Evolutionary conservation across 1,284 basidiomycete genomes (phyloP), one percentile per base, ranked within the genome.

Genomic region (Leucoagaricus sp.): DNA sequence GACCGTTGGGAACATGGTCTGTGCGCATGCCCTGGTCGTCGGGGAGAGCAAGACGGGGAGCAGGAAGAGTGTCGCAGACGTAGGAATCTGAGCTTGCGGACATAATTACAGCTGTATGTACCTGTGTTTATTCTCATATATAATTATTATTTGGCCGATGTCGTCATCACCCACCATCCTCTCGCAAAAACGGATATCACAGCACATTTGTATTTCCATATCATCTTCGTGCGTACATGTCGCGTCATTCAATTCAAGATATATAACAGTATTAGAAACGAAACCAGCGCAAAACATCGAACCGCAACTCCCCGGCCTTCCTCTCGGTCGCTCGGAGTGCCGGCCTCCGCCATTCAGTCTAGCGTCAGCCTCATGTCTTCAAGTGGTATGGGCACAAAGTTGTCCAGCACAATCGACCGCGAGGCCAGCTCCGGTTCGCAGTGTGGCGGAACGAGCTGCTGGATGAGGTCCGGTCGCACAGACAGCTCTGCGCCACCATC

Each of bases 381-480:
- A 75, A 93, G 77, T 72, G 93, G 94, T 89, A 96, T 95, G 73
- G 93, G 93, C 72, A 88, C 88, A 80, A 98, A 98, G 67, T 85
- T 86, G 72, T 97, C 88, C 69, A 99, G 76, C 72, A 91, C 86
- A 75, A 99, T 94, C 51, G 87, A 88, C 71, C 91, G 87, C 64
- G 85, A 87, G 72, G 83, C 84, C 71, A 99, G 85, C 80, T 94
- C 94, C 61, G 86, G 76, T 82, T 98, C 93, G 72, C 87, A 91
- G 74, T 95, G 89, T 67, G 86, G 78, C 54, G 96, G 96, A 54
- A 99, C 94, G 48, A 99, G 86, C 74, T 89, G 86, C 65, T 86
- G 85, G 74, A 92, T 96, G 60, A 99, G 79, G 72, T 98, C 96
- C 51, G 97, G 96, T 64, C 96, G 89, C 64, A 97, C 89, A 46